phyloP scores from a whole-genome alignment of 306 rosid genomes.

The Fragaria vesca region DNA sequence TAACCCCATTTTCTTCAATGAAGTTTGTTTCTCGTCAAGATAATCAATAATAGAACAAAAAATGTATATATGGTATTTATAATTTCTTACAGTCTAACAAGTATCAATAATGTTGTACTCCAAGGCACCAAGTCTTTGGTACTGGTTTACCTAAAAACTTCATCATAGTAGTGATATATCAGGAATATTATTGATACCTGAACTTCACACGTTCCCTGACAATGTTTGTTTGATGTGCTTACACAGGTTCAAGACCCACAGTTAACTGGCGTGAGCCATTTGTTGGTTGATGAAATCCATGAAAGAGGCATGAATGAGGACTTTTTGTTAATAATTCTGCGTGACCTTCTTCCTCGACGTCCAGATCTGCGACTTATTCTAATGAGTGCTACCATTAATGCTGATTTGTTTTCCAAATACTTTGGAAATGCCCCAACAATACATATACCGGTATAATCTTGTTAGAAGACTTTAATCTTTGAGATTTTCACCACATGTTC shows the following conservation, averaged over 20 bases:
- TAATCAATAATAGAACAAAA: neutral
- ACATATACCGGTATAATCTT: constrained; percentile 70
- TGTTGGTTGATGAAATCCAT: constrained; percentile 96
- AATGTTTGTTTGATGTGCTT: constrained; percentile 28
- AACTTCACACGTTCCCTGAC: constrained; percentile 12
- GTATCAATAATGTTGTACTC: neutral
- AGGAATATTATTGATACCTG: constrained; percentile 24
- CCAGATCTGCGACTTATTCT: constrained; percentile 90
- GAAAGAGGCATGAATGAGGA: constrained; percentile 99
- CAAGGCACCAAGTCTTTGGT: constrained; percentile 7
- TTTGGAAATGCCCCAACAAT: constrained; percentile 76
- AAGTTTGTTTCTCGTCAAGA: neutral
- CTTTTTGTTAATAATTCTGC: constrained; percentile 76
- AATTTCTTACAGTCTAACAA: neutral
- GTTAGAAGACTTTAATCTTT: neutral
- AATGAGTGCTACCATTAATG: constrained; percentile 97
- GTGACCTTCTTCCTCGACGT: constrained; percentile 89
- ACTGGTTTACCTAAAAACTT: neutral
- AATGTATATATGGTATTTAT: neutral
- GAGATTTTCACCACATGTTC: constrained; percentile 15
- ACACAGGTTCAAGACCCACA: constrained; percentile 83
- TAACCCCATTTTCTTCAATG: neutral
- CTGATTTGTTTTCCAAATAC: constrained; percentile 86
- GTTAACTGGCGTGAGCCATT: constrained; percentile 82
- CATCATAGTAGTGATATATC: neutral